These are phyloP conservation scores for Dendrobium chrysotoxum DNA, from an alignment of 106 monocot species.

Conservation along the genomic window DNA sequence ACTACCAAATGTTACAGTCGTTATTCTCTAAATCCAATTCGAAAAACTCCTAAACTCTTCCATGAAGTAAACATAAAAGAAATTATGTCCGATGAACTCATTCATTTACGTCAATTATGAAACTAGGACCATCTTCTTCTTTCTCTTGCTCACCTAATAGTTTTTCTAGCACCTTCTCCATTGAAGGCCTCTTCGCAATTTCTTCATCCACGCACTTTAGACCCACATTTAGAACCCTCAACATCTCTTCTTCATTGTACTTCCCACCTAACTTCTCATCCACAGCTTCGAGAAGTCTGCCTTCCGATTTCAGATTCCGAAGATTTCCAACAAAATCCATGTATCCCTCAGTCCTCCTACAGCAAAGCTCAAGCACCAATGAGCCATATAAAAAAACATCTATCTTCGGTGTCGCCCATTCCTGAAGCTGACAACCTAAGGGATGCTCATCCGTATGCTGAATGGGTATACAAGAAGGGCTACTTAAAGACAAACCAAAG, in stretches of 20 bases:
- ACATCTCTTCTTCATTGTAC: neutral
- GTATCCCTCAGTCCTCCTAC: neutral
- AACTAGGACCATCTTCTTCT: neutral
- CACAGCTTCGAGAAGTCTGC: constrained; percentile 1
- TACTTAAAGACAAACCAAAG: constrained; percentile 51
- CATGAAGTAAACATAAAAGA: no score
- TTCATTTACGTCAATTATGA: neutral
- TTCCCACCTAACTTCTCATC: neutral
- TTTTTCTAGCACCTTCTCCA: neutral
- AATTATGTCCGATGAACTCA: neutral
- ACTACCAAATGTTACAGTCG: no score
- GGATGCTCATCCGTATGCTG: neutral
- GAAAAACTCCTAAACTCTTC: no score
- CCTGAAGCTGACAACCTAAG: neutral
- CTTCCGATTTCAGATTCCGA: neutral
- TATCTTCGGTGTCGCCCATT: neutral
- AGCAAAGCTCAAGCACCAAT: neutral
- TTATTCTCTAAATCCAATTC: no score
- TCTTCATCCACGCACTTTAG: neutral
- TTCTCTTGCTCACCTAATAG: neutral
- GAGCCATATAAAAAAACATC: neutral
- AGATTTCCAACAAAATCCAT: neutral
- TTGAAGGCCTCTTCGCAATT: neutral
- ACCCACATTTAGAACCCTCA: neutral
- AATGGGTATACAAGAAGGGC: neutral